A percentile compares a stretch with the other conserved stretches of the same genome.
phyloP scores from a whole-genome alignment of 2,329 filamentous ascomycete genomes.

The Hirsutella minnesotensis region DNA sequence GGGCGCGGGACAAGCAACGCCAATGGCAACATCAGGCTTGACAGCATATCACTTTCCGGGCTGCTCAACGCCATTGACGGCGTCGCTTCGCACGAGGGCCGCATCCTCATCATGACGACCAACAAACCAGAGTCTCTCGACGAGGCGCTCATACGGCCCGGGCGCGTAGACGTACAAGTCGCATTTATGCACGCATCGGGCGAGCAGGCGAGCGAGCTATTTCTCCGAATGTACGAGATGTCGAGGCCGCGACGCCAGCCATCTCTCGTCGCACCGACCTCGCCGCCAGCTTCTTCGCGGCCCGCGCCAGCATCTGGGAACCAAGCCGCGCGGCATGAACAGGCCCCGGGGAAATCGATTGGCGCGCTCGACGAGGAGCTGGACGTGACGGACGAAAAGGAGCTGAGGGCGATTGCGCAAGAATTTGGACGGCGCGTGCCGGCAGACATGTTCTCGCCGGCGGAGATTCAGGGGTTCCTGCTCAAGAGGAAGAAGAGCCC shows the following conservation, averaged over 20 bases:
- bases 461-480: conserved; percentile 54
- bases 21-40: conserved; percentile 8
- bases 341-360: conserved; percentile 4
- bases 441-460: conserved; percentile 40
- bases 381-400: conserved; percentile 20
- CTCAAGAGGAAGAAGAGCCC: conserved; percentile 51
- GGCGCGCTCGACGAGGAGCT: conserved; percentile 11
- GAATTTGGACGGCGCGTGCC: conserved; percentile 43
- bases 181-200: conserved; percentile 47
- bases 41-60: conserved; percentile 61
- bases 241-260: conserved; percentile 8
- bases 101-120: conserved; percentile 73
- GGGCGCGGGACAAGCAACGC: conserved; percentile 1
- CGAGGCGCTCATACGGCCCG: conserved; percentile 60
- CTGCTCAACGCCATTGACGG: conserved; percentile 78
- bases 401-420: conserved; percentile 30
- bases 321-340: conserved; percentile 2
- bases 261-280: neutral
- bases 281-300: neutral
- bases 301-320: neutral
- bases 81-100: conserved; percentile 66
- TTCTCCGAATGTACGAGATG: conserved; percentile 48
- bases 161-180: conserved; percentile 60
- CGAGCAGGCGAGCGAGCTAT: conserved; percentile 43
- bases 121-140: conserved; percentile 66